These are phyloP conservation scores for Coix lacrymajobi DNA, from an alignment of 176 grass and related monocot species.

Conservation along the genomic window DNA sequence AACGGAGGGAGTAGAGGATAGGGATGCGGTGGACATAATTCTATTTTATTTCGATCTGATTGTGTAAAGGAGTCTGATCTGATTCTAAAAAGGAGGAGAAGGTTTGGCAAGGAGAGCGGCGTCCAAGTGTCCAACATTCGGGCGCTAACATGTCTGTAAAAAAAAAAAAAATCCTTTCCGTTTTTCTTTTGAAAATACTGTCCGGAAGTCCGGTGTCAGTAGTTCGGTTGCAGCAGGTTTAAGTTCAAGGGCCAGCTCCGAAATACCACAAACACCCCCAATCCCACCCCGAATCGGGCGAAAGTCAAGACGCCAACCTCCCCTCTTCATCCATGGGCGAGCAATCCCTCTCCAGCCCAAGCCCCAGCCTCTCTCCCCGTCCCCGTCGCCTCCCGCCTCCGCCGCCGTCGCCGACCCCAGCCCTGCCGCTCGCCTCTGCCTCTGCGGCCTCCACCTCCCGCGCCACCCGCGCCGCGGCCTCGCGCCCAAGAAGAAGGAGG, in stretches of 20 bases:
- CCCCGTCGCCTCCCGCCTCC: conserved; percentile 25
- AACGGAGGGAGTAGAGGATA: too few species aligned
- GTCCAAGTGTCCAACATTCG: too few species aligned
- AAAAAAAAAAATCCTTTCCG: too few species aligned
- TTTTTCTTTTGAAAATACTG: too few species aligned
- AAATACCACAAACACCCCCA: conserved; percentile 32
- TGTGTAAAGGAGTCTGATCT: too few species aligned
- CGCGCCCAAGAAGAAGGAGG: conserved; percentile 24
- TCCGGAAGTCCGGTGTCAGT: too few species aligned
- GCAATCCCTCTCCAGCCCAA: conserved; percentile 46
- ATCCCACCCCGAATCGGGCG: neutral
- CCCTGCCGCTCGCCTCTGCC: neutral
- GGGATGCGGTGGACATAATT: too few species aligned
- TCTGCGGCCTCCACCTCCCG: conserved; percentile 2
- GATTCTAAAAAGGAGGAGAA: too few species aligned
- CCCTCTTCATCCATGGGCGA: conserved; percentile 18
- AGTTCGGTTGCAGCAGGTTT: too few species aligned
- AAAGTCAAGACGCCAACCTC: neutral
- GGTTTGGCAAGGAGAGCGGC: too few species aligned
- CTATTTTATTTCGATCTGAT: too few species aligned
- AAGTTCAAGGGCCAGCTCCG: neutral
- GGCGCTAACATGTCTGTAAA: too few species aligned
- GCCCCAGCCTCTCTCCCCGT: conserved; percentile 7
- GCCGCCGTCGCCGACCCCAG: neutral
- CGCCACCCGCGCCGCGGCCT: neutral